These are phyloP conservation scores for Coemansia interrupta DNA, from an alignment of 192 early-diverging fungal species.

Conservation along the genomic window DNA sequence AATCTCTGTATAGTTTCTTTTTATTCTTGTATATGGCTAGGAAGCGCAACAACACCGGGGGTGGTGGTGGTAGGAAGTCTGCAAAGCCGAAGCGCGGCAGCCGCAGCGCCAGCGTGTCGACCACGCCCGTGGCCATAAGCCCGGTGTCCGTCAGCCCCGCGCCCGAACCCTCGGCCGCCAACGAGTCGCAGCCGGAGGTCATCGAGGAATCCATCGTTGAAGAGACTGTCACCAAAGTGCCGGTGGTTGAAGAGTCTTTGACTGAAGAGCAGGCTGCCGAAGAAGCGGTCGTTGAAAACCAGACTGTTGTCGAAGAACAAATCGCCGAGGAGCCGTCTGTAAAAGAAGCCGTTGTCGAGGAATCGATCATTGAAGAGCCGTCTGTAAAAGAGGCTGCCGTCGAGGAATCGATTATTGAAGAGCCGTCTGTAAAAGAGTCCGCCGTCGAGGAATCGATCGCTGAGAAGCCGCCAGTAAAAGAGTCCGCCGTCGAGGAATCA, in stretches of 20 bases:
- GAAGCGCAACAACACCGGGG: slow-evolving; percentile 25
- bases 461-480: background rate
- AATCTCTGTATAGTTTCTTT: background rate
- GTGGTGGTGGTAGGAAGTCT: slow-evolving; percentile 8
- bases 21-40: slow-evolving; percentile 24
- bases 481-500: background rate
- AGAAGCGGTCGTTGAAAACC: too few species aligned
- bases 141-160: background rate
- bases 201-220: background rate
- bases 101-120: slow-evolving; percentile 15
- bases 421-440: background rate
- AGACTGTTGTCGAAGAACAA: background rate
- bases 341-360: background rate
- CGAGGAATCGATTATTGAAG: background rate
- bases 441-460: background rate
- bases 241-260: background rate
- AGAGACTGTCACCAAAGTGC: background rate
- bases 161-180: background rate
- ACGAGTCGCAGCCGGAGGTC: background rate
- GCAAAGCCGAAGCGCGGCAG: slow-evolving; percentile 25
- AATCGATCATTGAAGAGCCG: background rate
- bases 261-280: background rate
- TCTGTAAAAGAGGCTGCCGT: background rate
- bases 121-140: slow-evolving; percentile 19
- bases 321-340: background rate